Base-by-base conservation (phyloP, 441 rosid species). In the Gossypium trilobum region DNA sequence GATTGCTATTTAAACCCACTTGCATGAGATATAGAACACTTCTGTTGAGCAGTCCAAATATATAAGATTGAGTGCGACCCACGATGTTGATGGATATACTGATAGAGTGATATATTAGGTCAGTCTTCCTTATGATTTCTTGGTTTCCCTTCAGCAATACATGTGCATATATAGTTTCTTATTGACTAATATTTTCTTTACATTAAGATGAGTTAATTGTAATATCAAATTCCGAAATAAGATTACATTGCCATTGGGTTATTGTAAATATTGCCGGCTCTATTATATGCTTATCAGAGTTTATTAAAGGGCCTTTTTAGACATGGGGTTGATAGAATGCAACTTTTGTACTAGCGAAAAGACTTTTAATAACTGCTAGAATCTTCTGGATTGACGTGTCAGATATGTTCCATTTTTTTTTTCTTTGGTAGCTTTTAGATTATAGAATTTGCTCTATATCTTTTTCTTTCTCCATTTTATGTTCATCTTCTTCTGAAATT, bases 91-190 rank as follows among this genome's bases (percentile, higher is more conserved):
- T 50, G 2, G 55, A 14, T 50, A 50, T 14, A 50, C 20, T 11
- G 31, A 56, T 10, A 22, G 3, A 56, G 61, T 56, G 61, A 56
- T 56, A 9, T 22, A 9, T 22, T 56, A 20, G 29, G 14, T 13
- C 31, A 23, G 31, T 56, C 7, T 8, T 55, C 31, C 61, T 22
- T 22, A 6, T 22, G 61, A 23, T 56, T 56, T 56, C 33, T 56
- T 56, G 8, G 61, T 56, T 56, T 56, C 61, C 31, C 33, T 11
- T 10, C 61, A 4, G 61, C 31, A 56, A 56, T 11, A 56, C 33
- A 56, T 56, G 17, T 50, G 23, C 62, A 51, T 73, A 13, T 56
- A 54, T 17, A 19, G 61, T 27, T 75, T 74, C 16, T 31, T 72
- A 59, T n/a, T 13, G 22, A 20, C 56, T 48, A 73, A 60, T 68